These are phyloP conservation scores for Neofusicoccum sp. DNA, from an alignment of 2,329 filamentous ascomycete species.

Conservation along the genomic window DNA sequence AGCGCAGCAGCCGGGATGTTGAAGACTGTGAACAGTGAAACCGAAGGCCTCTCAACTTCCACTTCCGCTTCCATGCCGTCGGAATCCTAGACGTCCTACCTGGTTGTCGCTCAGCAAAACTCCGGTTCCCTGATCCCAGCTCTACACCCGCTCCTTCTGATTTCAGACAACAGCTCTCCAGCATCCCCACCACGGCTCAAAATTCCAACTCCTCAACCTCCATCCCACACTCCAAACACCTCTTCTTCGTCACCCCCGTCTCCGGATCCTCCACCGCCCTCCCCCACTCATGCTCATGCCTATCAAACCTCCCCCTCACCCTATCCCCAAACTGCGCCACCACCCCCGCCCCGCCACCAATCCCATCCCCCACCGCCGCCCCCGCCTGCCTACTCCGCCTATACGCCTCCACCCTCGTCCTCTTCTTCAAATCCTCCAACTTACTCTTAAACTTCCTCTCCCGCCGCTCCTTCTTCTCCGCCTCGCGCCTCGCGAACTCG, in stretches of 20 bases:
- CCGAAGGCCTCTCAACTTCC: no score
- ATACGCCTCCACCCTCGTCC: constrained; percentile 88
- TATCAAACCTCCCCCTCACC: constrained; percentile 60
- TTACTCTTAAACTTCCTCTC: constrained; percentile 91
- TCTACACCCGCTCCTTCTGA: no score
- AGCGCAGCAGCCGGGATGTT: no score
- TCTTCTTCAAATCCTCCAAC: constrained; percentile 85
- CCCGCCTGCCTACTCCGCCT: constrained; percentile 50
- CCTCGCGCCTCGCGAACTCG: constrained; percentile 78
- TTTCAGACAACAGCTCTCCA: no score
- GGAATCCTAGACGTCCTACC: no score
- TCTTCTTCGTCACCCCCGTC: constrained; percentile 77
- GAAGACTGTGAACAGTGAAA: no score
- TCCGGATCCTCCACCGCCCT: constrained; percentile 57
- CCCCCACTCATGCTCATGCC: constrained; percentile 88
- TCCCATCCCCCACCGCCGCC: constrained; percentile 37
- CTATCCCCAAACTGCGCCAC: constrained; percentile 68
- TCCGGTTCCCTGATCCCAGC: no score
- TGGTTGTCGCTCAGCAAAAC: no score
- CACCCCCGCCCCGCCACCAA: constrained; percentile 55
- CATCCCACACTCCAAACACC: constrained; percentile 64
- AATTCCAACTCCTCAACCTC: constrained; percentile 66
- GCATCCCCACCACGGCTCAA: constrained; percentile 27
- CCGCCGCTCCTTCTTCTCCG: constrained; percentile 78
- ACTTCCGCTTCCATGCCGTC: no score